Percentiles rank a stretch among this genome's conserved stretches.
These are phyloP conservation scores for Fusarium annulatum DNA, from an alignment of 2,329 filamentous ascomycete genomes.

Conservation along the genomic window DNA sequence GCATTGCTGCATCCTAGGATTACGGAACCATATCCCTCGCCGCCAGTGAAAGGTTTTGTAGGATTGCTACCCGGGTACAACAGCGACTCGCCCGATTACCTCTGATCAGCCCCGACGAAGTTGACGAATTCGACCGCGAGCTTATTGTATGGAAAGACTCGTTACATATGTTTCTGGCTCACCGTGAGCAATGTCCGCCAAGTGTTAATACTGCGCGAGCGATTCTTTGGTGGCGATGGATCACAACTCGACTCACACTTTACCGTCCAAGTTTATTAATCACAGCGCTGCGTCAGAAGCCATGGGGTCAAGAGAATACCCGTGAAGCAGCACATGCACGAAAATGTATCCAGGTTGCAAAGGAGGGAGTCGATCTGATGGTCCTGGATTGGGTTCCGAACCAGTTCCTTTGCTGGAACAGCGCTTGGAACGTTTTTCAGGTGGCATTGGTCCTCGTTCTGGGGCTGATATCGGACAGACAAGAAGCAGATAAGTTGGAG, in stretches of 20 bases:
- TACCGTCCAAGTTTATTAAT: not conserved
- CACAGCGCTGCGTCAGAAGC: not conserved
- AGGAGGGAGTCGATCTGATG: not conserved
- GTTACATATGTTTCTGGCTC: not conserved
- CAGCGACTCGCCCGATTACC: not conserved
- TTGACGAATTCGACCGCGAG: not conserved
- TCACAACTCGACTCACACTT: not conserved
- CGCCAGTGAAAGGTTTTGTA: not conserved
- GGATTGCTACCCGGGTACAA: not conserved
- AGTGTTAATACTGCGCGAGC: not conserved
- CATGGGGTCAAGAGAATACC: not conserved
- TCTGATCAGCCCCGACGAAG: not conserved
- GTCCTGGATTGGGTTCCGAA: not conserved
- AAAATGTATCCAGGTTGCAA: not conserved
- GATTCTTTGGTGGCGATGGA: not conserved
- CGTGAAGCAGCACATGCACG: not conserved
- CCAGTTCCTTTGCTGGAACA: not conserved
- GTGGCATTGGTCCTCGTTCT: not conserved
- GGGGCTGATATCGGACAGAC: not conserved
- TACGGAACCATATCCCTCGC: not conserved
- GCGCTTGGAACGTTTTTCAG: not conserved
- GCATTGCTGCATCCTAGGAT: not conserved
- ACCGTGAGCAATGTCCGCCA: not conserved
- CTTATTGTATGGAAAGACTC: not conserved
- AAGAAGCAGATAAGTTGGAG: accelerated